These are phyloP conservation scores for Stylonectria norvegica DNA, from an alignment of 2,329 filamentous ascomycete species.

Conservation along the genomic window DNA sequence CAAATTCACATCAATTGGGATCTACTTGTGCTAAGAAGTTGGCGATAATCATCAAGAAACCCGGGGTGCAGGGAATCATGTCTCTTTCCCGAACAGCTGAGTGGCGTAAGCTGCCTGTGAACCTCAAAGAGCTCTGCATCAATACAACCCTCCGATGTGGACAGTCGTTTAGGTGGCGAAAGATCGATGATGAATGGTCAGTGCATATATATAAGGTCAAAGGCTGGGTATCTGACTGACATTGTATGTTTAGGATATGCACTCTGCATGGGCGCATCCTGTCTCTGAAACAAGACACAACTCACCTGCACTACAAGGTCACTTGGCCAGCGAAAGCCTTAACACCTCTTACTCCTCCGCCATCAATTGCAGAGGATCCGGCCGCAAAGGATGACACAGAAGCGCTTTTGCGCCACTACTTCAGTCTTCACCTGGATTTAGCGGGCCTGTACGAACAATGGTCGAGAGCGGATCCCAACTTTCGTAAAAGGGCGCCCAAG, in stretches of 20 bases:
- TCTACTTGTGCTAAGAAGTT: background rate
- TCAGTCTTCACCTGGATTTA: conserved; percentile 79
- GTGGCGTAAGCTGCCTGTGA: conserved; percentile 85
- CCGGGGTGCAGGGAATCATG: conserved; percentile 23
- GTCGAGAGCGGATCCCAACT: conserved; percentile 82
- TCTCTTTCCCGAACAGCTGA: conserved; percentile 55
- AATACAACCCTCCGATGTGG: conserved; percentile 92
- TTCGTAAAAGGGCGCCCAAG: conserved; percentile 77
- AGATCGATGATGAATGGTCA: conserved; percentile 80
- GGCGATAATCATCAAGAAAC: background rate
- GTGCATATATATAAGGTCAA: conserved; percentile 1
- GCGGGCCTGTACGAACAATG: conserved; percentile 77
- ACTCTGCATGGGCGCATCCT: conserved; percentile 81
- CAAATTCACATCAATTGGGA: background rate
- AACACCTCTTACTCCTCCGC: conserved; percentile 10
- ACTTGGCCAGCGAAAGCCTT: conserved; percentile 49
- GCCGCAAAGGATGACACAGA: conserved; percentile 63
- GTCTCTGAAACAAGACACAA: conserved; percentile 77
- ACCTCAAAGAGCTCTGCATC: conserved; percentile 81
- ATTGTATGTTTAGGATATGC: conserved; percentile 71
- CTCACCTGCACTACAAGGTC: conserved; percentile 75
- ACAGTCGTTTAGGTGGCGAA: conserved; percentile 95
- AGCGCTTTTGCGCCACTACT: conserved; percentile 74
- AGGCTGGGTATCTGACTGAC: too few species aligned
- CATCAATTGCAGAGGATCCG: conserved; percentile 2